Evolutionary conservation across 2,329 filamentous ascomycete species (phyloP).

Genomic region (Ambrosiella beaveri): DNA sequence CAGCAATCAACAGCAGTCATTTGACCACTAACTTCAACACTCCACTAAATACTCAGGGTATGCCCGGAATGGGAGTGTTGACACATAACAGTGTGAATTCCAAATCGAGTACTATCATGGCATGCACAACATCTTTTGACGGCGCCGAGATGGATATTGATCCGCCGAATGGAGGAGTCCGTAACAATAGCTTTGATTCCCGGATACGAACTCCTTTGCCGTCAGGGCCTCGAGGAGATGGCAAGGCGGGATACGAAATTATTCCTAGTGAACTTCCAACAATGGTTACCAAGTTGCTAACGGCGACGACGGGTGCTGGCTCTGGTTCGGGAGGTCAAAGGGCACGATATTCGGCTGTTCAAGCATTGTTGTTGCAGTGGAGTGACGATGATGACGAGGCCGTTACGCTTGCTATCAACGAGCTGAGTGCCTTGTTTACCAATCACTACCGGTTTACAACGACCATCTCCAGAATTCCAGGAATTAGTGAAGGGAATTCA

Average conservation of each 20-base stretch:
- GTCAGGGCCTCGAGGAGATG: slow-evolving; percentile 35
- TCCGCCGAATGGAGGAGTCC: slow-evolving; percentile 15
- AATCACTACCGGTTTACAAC: slow-evolving; percentile 35
- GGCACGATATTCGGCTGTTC: slow-evolving; percentile 35
- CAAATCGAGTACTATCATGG: no score
- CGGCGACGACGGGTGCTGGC: background rate
- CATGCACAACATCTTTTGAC: slow-evolving; percentile 14
- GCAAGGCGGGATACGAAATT: slow-evolving; percentile 31
- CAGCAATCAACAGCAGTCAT: slow-evolving; percentile 13
- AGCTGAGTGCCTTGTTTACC: slow-evolving; percentile 33
- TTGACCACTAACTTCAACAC: background rate
- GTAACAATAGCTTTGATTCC: slow-evolving; percentile 24
- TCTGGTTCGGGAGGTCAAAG: slow-evolving; percentile 14
- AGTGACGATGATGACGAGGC: slow-evolving; percentile 32
- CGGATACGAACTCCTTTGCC: slow-evolving; percentile 39
- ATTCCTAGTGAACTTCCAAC: slow-evolving; percentile 36
- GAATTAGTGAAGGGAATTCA: slow-evolving; percentile 28
- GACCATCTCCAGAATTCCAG: slow-evolving; percentile 32
- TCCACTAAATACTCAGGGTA: background rate
- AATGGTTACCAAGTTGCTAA: slow-evolving; percentile 30
- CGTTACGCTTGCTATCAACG: slow-evolving; percentile 23
- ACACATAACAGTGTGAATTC: no score
- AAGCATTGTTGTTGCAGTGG: slow-evolving; percentile 38
- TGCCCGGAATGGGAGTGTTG: no score
- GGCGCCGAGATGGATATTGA: slow-evolving; percentile 39